A percentile compares a stretch with the other conserved stretches of the same genome.
Conservation (phyloP, 257 asterid species). For the Paraleonurus japonicus region DNA sequence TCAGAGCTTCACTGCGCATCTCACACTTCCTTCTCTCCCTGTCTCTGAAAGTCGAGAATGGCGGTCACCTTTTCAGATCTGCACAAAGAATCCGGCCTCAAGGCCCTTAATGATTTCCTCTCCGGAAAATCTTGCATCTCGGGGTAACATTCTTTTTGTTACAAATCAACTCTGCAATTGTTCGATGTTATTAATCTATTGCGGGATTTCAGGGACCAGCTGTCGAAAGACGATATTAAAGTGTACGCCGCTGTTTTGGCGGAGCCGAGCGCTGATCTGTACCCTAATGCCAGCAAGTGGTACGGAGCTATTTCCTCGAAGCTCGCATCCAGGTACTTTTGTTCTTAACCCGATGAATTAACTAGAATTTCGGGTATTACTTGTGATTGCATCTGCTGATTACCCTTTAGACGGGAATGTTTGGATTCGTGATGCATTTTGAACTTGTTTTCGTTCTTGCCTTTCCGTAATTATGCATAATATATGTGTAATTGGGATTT, state of each 20-base stretch:
- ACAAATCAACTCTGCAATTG: background rate
- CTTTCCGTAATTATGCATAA: too few species aligned
- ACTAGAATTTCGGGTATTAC: background rate
- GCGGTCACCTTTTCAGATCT: slow-evolving; percentile 81
- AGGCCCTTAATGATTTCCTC: slow-evolving; percentile 61
- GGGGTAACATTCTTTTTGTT: slow-evolving; percentile 39
- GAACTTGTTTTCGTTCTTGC: background rate
- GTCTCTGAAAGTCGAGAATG: slow-evolving; percentile 38
- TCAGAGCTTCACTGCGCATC: background rate
- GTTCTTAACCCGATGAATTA: background rate
- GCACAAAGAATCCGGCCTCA: slow-evolving; percentile 75
- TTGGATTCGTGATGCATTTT: background rate
- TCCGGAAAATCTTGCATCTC: slow-evolving; percentile 75
- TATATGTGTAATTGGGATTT: background rate
- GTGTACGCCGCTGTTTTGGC: slow-evolving; percentile 59
- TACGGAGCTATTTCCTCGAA: slow-evolving; percentile 57
- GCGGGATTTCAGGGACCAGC: slow-evolving; percentile 43
- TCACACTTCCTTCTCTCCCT: slow-evolving; percentile 11
- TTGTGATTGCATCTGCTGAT: background rate
- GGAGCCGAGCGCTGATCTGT: slow-evolving; percentile 65
- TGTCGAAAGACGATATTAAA: slow-evolving; percentile 75
- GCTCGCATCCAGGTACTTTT: slow-evolving; percentile 59
- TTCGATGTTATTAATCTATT: background rate
- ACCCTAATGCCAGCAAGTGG: slow-evolving; percentile 78
- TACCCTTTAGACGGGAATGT: too few species aligned